Conservation (phyloP, 2,329 filamentous ascomycete genomes). For the Cadophora sp. region DNA sequence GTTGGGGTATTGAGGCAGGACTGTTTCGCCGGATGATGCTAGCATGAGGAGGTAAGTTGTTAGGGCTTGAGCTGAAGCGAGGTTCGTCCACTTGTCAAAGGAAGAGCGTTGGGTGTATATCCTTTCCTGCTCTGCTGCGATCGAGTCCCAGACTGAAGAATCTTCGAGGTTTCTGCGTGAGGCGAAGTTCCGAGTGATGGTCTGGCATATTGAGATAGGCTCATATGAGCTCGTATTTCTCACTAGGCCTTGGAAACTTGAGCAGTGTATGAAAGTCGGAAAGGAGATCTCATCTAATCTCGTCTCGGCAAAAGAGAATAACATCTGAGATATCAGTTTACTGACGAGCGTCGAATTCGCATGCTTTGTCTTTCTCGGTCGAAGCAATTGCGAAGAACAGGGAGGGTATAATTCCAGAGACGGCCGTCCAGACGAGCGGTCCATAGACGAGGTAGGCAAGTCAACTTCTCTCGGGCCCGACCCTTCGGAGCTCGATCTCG, state of each 20-base stretch:
- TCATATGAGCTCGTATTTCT: background rate
- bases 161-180: background rate
- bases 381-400: conserved; percentile 14
- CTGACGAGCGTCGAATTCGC: background rate
- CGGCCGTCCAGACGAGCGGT: background rate
- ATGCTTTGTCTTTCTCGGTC: background rate
- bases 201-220: conserved; percentile 9
- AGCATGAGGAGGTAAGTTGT: conserved; percentile 18
- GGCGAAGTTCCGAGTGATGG: background rate
- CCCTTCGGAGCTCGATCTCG: background rate
- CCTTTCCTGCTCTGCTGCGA: conserved; percentile 18
- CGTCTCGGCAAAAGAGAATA: conserved; percentile 14
- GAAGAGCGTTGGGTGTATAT: conserved; percentile 14
- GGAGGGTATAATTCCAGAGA: background rate
- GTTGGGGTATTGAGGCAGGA: conserved; percentile 4
- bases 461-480: background rate
- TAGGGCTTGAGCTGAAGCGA: conserved; percentile 10
- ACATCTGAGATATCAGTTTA: conserved; percentile 12
- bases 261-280: conserved; percentile 17
- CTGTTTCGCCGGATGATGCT: conserved; percentile 4
- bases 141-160: background rate
- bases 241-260: background rate
- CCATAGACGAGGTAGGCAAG: background rate
- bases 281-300: background rate
- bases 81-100: conserved; percentile 9